Percentiles rank a stretch among this genome's conserved stretches.
Evolutionary conservation across 1,139 yeast species (phyloP).

Genomic region (Blastobotrys illinoisensis): DNA sequence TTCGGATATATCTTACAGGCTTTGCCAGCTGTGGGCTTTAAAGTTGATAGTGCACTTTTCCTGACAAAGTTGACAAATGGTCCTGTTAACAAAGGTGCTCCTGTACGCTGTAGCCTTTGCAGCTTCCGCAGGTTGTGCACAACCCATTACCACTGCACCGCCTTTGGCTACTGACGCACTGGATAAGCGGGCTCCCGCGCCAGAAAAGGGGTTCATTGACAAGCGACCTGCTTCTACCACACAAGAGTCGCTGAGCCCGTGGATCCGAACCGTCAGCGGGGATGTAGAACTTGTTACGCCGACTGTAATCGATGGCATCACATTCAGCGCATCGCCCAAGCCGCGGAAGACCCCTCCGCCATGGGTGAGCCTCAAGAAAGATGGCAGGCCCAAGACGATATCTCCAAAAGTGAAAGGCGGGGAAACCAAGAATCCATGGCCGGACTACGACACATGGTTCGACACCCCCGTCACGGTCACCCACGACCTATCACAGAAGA

Average conservation of each 20-base stretch:
- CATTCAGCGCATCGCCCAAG: slow-evolving; percentile 71
- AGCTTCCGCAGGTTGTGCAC: neutral
- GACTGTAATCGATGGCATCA: slow-evolving; percentile 74
- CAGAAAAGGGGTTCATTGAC: slow-evolving; percentile 10
- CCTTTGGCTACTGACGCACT: neutral
- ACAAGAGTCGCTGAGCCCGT: slow-evolving; percentile 47
- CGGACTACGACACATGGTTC: slow-evolving; percentile 73
- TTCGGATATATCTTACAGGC: no score
- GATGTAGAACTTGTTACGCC: slow-evolving; percentile 67
- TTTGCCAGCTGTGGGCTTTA: neutral
- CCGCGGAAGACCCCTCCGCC: slow-evolving; percentile 53
- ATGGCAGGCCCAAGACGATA: slow-evolving; percentile 78
- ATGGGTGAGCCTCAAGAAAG: slow-evolving; percentile 75
- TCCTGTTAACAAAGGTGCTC: neutral
- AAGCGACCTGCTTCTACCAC: slow-evolving; percentile 20
- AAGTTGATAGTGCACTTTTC: no score
- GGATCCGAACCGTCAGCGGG: slow-evolving; percentile 68
- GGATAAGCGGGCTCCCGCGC: neutral
- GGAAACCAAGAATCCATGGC: slow-evolving; percentile 55
- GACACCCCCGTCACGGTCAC: slow-evolving; percentile 54
- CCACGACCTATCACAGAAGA: slow-evolving; percentile 16
- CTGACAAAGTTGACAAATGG: neutral
- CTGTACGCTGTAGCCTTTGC: neutral
- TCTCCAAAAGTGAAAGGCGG: slow-evolving; percentile 72
- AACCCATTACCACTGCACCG: neutral